Evolutionary conservation across 345 rosid species (phyloP).

Genomic region (Abelmoschus esculentus): DNA sequence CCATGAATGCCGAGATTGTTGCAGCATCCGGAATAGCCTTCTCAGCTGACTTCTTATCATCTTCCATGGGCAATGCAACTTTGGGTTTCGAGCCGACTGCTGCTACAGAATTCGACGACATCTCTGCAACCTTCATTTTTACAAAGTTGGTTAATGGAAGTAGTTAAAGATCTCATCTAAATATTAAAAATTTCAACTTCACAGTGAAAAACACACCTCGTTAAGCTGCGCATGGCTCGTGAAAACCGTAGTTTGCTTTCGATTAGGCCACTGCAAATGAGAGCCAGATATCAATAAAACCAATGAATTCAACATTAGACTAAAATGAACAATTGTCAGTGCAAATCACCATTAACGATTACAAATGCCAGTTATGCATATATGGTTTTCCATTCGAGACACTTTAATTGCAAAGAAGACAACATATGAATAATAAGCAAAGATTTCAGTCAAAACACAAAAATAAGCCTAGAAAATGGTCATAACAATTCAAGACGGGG

Average conservation of each 20-base stretch:
- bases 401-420: neutral
- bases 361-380: neutral
- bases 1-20: conserved; percentile 63
- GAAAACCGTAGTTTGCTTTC: conserved; percentile 33
- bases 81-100: conserved; percentile 5
- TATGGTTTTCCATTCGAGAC: neutral
- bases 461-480: neutral
- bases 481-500: neutral
- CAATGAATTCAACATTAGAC: neutral
- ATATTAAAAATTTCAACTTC: neutral
- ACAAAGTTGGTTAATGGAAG: conserved; percentile 2
- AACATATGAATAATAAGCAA: neutral
- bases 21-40: conserved; percentile 42
- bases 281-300: neutral
- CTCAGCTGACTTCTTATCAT: conserved; percentile 26
- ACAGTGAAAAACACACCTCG: conserved; percentile 37
- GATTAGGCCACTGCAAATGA: conserved; percentile 29
- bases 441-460: neutral
- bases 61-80: conserved; percentile 25
- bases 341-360: neutral
- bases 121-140: conserved; percentile 37
- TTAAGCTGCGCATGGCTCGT: conserved; percentile 45
- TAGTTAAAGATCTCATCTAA: neutral
- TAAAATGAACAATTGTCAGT: neutral
- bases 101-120: conserved; percentile 45